A percentile compares a stretch with the other conserved stretches of the same genome.
Evolutionary conservation across 2,329 filamentous ascomycete species (phyloP).

Genomic region (Piedraia hortae): DNA sequence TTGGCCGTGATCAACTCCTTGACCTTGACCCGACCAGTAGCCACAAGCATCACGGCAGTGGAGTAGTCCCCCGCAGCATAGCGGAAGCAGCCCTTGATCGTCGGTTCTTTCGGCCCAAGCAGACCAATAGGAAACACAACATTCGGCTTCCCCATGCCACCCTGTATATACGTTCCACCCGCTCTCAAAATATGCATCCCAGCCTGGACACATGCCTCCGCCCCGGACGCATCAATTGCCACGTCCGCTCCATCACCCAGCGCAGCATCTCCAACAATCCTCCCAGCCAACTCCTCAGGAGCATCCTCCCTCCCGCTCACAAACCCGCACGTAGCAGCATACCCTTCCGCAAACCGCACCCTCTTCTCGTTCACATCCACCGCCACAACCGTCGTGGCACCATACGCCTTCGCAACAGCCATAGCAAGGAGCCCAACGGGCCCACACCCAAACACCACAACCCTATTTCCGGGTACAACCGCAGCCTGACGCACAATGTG

Average conservation of each 20-base stretch:
- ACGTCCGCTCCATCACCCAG: constrained; percentile 26
- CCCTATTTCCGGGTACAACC: constrained; percentile 17
- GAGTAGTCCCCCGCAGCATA: constrained; percentile 75
- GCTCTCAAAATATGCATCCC: constrained; percentile 21
- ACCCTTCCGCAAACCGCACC: constrained; percentile 49
- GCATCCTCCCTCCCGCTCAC: constrained; percentile 30
- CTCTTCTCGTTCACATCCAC: constrained; percentile 66
- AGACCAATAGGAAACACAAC: constrained; percentile 83
- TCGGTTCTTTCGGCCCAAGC: constrained; percentile 71
- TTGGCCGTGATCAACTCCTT: constrained; percentile 57
- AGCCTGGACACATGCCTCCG: constrained; percentile 22
- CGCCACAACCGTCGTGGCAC: constrained; percentile 58
- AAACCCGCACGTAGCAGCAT: constrained; percentile 46
- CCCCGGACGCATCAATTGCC: constrained; percentile 21
- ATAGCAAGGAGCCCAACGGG: constrained; percentile 62
- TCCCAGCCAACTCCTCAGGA: constrained; percentile 47
- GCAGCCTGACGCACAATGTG: constrained; percentile 20
- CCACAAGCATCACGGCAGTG: constrained; percentile 52
- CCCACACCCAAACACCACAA: constrained; percentile 22
- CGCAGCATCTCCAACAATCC: constrained; percentile 33
- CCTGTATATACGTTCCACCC: constrained; percentile 36
- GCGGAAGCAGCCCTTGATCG: constrained; percentile 62
- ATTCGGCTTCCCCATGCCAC: constrained; percentile 68
- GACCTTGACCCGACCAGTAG: constrained; percentile 37
- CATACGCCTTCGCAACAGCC: constrained; percentile 59